Evolutionary conservation across 805 yeast genomes (phyloP).

Genomic region (Kodamaea hsintzibuensis): DNA sequence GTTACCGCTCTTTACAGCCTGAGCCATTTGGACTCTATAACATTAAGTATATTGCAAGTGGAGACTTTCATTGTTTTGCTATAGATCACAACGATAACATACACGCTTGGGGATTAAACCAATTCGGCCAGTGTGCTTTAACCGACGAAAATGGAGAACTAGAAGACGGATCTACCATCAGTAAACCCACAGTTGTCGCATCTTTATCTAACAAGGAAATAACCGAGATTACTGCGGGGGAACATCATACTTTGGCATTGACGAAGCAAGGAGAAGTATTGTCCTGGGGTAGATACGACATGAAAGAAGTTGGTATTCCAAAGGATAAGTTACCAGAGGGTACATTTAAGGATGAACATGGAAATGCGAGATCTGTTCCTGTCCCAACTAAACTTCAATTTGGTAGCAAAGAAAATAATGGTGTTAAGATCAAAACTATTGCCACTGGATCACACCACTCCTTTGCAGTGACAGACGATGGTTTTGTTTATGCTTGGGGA

Average conservation of each 20-base stretch:
- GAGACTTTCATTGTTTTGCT: conserved; percentile 96
- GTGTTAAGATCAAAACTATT: conserved; percentile 41
- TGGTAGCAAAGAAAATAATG: conserved; percentile 29
- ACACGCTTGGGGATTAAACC: conserved; percentile 93
- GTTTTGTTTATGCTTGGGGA: conserved; percentile 94
- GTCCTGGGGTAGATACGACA: conserved; percentile 89
- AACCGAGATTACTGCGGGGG: conserved; percentile 79
- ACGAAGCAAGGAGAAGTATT: conserved; percentile 71
- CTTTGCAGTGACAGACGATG: conserved; percentile 79
- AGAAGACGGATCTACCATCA: conserved; percentile 82
- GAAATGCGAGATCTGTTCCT: conserved; percentile 82
- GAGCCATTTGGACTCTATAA: conserved; percentile 81
- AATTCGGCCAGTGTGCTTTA: conserved; percentile 92
- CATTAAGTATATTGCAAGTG: conserved; percentile 80
- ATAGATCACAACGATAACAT: conserved; percentile 70
- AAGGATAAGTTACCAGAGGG: conserved; percentile 64
- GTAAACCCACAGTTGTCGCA: conserved; percentile 74
- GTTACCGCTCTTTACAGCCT: conserved; percentile 72
- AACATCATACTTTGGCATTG: conserved; percentile 86
- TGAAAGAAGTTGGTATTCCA: conserved; percentile 87
- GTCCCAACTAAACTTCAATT: conserved; percentile 67
- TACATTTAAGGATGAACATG: conserved; percentile 76
- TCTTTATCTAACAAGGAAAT: conserved; percentile 60
- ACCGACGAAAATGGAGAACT: conserved; percentile 60
- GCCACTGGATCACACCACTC: conserved; percentile 94